Evolutionary conservation across 129 eudicot genomes (phyloP).

Genomic region (Tagetes erecta): DNA sequence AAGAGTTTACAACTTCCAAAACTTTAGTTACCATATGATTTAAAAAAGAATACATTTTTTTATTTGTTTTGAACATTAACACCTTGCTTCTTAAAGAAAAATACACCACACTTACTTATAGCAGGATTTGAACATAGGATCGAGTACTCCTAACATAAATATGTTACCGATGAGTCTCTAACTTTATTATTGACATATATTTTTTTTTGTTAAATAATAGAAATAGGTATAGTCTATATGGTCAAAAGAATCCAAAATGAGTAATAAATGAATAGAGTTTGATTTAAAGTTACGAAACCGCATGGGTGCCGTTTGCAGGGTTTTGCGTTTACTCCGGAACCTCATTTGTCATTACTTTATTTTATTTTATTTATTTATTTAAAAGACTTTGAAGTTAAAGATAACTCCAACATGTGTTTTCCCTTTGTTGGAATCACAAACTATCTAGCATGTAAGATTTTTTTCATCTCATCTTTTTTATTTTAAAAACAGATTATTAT

Average conservation of each 20-base stretch:
- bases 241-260: constrained; percentile 28
- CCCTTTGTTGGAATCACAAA: constrained; percentile 35
- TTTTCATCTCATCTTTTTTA: background rate
- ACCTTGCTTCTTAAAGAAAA: too few relatives aligned
- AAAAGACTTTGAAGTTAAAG: constrained; percentile 26
- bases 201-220: too few relatives aligned
- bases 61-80: too few relatives aligned
- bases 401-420: constrained; percentile 29
- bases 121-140: too few relatives aligned
- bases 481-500: too few relatives aligned
- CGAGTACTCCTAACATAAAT: too few relatives aligned
- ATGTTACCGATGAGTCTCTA: too few relatives aligned
- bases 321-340: constrained; percentile 41
- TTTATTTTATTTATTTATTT: constrained; percentile 3
- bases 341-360: constrained; percentile 16
- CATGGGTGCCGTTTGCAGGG: constrained; percentile 41
- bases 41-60: too few relatives aligned
- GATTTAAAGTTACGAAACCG: constrained; percentile 46
- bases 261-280: constrained; percentile 39
- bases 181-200: too few relatives aligned
- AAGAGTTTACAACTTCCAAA: too few relatives aligned
- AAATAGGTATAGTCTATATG: background rate
- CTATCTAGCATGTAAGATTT: background rate
- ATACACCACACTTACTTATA: too few relatives aligned
- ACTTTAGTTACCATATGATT: too few relatives aligned